Evolutionary conservation across 2,329 filamentous ascomycete genomes (phyloP).

Genomic region (Beauveria australis): DNA sequence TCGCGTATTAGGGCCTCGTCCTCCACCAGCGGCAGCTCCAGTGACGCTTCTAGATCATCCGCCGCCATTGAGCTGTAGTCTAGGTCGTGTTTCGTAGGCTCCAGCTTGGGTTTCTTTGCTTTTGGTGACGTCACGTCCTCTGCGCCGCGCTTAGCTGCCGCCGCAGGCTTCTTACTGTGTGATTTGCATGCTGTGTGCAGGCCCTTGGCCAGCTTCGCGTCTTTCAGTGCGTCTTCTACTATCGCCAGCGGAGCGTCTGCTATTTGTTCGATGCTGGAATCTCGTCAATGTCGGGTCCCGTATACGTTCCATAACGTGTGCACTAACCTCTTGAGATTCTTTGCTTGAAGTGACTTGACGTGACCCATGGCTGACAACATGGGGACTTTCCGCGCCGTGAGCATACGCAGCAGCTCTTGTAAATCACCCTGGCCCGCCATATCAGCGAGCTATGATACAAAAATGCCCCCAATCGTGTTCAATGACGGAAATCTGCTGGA

Average conservation of each 20-base stretch:
- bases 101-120: conserved; percentile 25
- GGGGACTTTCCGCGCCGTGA: conserved; percentile 50
- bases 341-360: conserved; percentile 48
- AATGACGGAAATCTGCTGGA: neutral
- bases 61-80: conserved; percentile 37
- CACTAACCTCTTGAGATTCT: conserved; percentile 47
- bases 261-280: conserved; percentile 44
- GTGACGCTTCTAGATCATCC: conserved; percentile 53
- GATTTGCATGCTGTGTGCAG: conserved; percentile 48
- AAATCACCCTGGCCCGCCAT: conserved; percentile 53
- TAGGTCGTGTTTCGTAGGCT: conserved; percentile 26
- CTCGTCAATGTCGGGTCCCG: neutral
- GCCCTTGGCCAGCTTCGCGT: conserved; percentile 40
- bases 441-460: neutral
- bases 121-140: conserved; percentile 14
- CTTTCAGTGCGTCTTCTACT: conserved; percentile 38
- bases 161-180: conserved; percentile 32
- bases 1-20: conserved; percentile 52
- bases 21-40: conserved; percentile 48
- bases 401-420: conserved; percentile 51
- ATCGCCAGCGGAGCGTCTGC: conserved; percentile 37
- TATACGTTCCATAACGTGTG: neutral
- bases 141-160: conserved; percentile 22
- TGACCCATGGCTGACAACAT: conserved; percentile 53
- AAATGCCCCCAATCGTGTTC: neutral